phyloP scores from a whole-genome alignment of 2,329 filamentous ascomycete species.

The Didymella exigua region DNA sequence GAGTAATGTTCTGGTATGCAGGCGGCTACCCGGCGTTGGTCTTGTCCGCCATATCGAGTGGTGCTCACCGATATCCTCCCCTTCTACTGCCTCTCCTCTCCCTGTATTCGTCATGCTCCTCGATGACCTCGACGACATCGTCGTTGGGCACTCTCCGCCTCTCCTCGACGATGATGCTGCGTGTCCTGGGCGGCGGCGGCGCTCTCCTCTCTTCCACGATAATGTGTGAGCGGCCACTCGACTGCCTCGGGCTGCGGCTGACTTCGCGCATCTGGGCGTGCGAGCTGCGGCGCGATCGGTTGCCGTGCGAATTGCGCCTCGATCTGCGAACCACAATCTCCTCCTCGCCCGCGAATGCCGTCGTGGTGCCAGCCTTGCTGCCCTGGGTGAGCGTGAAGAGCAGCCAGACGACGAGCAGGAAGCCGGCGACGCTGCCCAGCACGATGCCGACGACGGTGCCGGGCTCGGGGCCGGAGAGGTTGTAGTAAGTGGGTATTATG shows the following conservation, averaged over 20 bases:
- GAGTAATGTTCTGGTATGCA: not conserved
- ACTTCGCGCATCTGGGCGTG: constrained; percentile 45
- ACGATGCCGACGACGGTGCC: constrained; percentile 67
- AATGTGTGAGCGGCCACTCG: constrained; percentile 39
- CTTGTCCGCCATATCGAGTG: not conserved
- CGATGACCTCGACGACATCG: constrained; percentile 64
- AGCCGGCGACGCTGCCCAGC: constrained; percentile 59
- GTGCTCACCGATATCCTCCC: constrained; percentile 55
- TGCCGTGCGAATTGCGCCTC: constrained; percentile 37
- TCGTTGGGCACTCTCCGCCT: constrained; percentile 53
- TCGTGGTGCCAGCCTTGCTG: constrained; percentile 34
- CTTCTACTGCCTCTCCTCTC: constrained; percentile 46
- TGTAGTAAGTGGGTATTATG: constrained; percentile 67
- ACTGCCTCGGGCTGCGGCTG: constrained; percentile 46
- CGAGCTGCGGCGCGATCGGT: constrained; percentile 40
- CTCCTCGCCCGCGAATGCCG: constrained; percentile 57
- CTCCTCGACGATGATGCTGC: constrained; percentile 54
- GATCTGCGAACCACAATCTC: constrained; percentile 60
- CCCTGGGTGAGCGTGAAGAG: constrained; percentile 51
- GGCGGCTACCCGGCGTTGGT: constrained; percentile 9
- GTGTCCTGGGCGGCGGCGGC: constrained; percentile 28
- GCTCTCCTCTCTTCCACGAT: constrained; percentile 48
- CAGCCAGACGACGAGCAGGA: constrained; percentile 60
- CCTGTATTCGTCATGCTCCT: constrained; percentile 57
- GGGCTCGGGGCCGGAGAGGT: constrained; percentile 58